Evolutionary conservation across 768 basidiomycete species (phyloP).

Genomic region (Lyophyllum atratum): DNA sequence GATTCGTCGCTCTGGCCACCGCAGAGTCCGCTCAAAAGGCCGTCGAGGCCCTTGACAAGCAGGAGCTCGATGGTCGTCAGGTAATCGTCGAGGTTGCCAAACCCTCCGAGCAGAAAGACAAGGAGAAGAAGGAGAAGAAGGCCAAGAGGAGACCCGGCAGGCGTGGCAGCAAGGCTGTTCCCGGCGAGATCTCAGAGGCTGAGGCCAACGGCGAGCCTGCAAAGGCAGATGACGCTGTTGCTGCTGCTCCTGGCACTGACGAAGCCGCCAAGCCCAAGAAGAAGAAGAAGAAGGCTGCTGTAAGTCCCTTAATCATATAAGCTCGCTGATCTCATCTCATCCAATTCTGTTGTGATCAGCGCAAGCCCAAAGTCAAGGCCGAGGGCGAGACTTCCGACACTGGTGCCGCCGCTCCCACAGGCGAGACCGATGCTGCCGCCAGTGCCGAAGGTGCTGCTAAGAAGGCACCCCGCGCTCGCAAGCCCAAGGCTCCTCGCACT

Average conservation of each 20-base stretch:
- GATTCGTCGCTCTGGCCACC: constrained; percentile 84
- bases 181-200: constrained; percentile 88
- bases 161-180: constrained; percentile 84
- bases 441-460: constrained; percentile 41
- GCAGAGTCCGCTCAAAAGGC: constrained; percentile 85
- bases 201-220: constrained; percentile 81
- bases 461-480: constrained; percentile 57
- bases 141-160: constrained; percentile 81
- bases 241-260: constrained; percentile 54
- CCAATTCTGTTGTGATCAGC: constrained; percentile 36
- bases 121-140: constrained; percentile 77
- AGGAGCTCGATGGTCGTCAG: constrained; percentile 85
- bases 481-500: constrained; percentile 56
- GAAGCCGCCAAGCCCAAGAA: constrained; percentile 84
- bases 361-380: constrained; percentile 57
- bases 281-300: constrained; percentile 73
- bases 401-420: constrained; percentile 32
- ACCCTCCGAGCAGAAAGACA: constrained; percentile 85
- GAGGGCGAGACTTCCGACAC: constrained; percentile 41
- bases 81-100: constrained; percentile 94
- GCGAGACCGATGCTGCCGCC: constrained; percentile 34
- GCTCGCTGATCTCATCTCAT: constrained; percentile 23
- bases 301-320: constrained; percentile 35
- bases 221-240: constrained; percentile 53
- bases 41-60: constrained; percentile 82